Conservation (phyloP, 140 eudicot species). For the Stevia rebaudiana region DNA sequence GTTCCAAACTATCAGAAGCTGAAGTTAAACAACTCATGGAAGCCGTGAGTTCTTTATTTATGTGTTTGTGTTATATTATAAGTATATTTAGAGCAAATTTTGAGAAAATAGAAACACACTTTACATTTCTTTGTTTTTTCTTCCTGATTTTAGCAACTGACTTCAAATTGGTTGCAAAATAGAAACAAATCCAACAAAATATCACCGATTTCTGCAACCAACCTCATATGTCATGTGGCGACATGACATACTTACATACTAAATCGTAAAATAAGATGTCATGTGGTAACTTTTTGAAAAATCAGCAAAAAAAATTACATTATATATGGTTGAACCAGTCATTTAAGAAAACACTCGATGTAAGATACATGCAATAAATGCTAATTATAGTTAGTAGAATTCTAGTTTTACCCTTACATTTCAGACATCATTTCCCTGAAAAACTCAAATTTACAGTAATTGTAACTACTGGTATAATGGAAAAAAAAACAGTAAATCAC, state of each 20-base stretch:
- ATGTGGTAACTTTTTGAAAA: background rate
- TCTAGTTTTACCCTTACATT: background rate
- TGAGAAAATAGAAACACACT: background rate
- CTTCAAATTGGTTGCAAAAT: background rate
- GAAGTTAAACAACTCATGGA: slow-evolving; percentile 84
- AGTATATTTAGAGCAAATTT: background rate
- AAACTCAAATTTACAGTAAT: background rate
- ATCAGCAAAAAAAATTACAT: background rate
- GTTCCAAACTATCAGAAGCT: slow-evolving; percentile 61
- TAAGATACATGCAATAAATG: background rate
- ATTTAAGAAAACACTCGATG: background rate
- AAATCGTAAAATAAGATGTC: background rate
- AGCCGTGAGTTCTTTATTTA: slow-evolving; percentile 36
- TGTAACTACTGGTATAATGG: background rate
- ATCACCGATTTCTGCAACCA: background rate
- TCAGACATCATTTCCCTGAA: background rate
- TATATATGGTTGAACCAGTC: background rate
- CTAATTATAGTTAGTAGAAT: background rate
- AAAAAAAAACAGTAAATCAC: slow-evolving; percentile 1
- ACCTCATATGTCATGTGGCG: background rate
- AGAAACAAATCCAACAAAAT: background rate
- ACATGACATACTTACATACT: background rate
- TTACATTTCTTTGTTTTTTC: background rate
- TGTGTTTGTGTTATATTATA: background rate
- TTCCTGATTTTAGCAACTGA: background rate